Base-by-base conservation (phyloP, 2,329 filamentous ascomycete genomes). In the Chrysoporthe deuterocubensis region DNA sequence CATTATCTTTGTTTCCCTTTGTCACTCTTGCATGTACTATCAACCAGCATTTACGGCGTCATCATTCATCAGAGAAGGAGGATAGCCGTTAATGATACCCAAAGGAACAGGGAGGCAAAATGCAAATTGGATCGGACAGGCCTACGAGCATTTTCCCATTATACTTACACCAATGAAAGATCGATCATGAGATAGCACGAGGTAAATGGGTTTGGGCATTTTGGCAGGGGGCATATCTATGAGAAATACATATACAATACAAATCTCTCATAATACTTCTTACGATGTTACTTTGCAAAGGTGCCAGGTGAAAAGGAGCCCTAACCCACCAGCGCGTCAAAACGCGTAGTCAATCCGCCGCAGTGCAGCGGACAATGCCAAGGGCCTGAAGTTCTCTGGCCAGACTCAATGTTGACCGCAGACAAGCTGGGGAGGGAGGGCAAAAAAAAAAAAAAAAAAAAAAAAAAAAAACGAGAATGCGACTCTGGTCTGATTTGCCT, bases 81-180 rank as follows among this genome's bases (percentile, higher is more conserved):
- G 66, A 74, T 68, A 64, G 52, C 62, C 65, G 48, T 60, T 67
- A 57, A 67, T 65, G 64, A 66, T 70, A 71, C 64, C 71, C 67
- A 60, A 54, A 59, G 67, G 68, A 71, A 65, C 59, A 68, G 60
- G 18, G 57, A 40, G 44, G 42, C 64, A 60, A 59, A 54, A 67
- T 59, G 62, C 59, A 62, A 32, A 56, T 44, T 42, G 50, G 62
- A 43, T n/a, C 14, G 37, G 42, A 32, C 48, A 9, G 46, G 62
- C 34, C 56, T 43, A 64, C 40, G 62, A 61, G 62, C 40, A 56
- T 48, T 58, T 42, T 9, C 13, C n/a, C 8, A 44, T 43, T 43
- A 60, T 13, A 40, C 18, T 40, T 57, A 34, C 32, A 57, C 40
- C 54, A 62, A 48, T 34, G 59, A 62, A 32, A 56, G 48, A 54